Evolutionary conservation across 2,329 filamentous ascomycete species (phyloP).

Genomic region (Arthrobotrys pseudoclavata): DNA sequence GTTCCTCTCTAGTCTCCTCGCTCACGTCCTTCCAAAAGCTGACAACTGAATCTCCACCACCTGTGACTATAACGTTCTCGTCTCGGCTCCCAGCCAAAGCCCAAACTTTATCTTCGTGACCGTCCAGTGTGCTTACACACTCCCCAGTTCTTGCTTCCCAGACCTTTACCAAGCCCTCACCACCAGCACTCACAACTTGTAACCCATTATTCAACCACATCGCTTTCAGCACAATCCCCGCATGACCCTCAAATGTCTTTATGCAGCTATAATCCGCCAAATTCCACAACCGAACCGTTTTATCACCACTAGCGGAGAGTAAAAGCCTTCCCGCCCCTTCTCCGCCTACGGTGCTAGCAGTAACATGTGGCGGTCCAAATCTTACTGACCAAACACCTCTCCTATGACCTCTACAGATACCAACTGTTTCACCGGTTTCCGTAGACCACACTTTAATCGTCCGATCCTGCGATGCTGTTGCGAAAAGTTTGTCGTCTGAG

Average conservation of each 20-base stretch:
- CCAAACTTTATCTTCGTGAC: constrained; percentile 81
- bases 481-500: constrained; percentile 81
- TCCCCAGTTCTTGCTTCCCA: constrained; percentile 93
- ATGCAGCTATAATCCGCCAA: constrained; percentile 92
- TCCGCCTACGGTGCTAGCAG: constrained; percentile 77
- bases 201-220: constrained; percentile 81
- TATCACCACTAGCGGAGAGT: constrained; percentile 93
- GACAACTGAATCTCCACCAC: constrained; percentile 90
- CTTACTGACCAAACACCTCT: constrained; percentile 96
- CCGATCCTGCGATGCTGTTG: constrained; percentile 95
- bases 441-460: constrained; percentile 97
- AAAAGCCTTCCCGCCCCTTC: constrained; percentile 79
- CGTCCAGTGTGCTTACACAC: constrained; percentile 89
- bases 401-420: constrained; percentile 90
- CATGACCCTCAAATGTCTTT: constrained; percentile 94
- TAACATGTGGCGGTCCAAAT: constrained; percentile 81
- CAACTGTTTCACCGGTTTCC: constrained; percentile 88
- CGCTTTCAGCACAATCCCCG: constrained; percentile 93
- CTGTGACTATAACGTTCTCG: constrained; percentile 79
- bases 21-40: constrained; percentile 98
- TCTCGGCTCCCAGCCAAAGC: constrained; percentile 65
- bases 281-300: constrained; percentile 96
- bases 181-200: constrained; percentile 83
- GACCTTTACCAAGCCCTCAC: constrained; percentile 94
- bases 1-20: constrained; percentile 78